Base-by-base conservation (phyloP, 352 stramenopile genomes). In the Phytophthora parvispora region DNA sequence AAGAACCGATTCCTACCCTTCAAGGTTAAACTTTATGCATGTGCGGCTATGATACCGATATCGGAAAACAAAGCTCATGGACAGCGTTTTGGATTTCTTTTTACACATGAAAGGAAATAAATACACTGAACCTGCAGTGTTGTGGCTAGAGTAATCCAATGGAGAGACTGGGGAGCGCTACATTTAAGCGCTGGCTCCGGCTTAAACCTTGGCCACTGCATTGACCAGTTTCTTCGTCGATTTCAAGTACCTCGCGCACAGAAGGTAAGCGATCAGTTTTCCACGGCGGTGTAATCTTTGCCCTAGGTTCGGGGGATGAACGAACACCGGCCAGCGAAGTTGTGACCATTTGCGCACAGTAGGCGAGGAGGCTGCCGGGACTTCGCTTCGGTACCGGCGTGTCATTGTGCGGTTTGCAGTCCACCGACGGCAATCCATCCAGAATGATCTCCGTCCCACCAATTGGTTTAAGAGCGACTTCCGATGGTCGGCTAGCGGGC, bases 231-330 rank as follows among this genome's bases (percentile, higher is more conserved):
- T 77, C 65, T 55, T 77, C 64, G 24, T 77, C 65, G 6, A 71
- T 12, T 40, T 64, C 48, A 22, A 42, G 55, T 15, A 62, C 63
- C 40, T 74, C 60, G 43, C 25, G 38, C 50, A 66, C 42, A 32
- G 64, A 32, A 40, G 29, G 15, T 24, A 76, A 52, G 13, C 48
- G 34, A 25, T 69, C 64, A 28, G 40, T 9, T 60, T 67, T 76
- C 78, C 80, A 90, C 20, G 63, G 59, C 9, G 80, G 69, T n/a
- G 67, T 66, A 7, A 81, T 64, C 60, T 81, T 87, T 32, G 59
- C 60, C 9, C 65, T 72, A 18, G 72, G 58, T 27, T 60, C 74
- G 5, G 59, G 42, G 3, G 57, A 69, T n/a, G 45, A 61, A 10
- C 36, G 56, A 15, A 67, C 52, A 22, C 68, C 34, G 28, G 65